phyloP scores from a whole-genome alignment of 768 basidiomycete genomes.

The Macrocybe gigantea region DNA sequence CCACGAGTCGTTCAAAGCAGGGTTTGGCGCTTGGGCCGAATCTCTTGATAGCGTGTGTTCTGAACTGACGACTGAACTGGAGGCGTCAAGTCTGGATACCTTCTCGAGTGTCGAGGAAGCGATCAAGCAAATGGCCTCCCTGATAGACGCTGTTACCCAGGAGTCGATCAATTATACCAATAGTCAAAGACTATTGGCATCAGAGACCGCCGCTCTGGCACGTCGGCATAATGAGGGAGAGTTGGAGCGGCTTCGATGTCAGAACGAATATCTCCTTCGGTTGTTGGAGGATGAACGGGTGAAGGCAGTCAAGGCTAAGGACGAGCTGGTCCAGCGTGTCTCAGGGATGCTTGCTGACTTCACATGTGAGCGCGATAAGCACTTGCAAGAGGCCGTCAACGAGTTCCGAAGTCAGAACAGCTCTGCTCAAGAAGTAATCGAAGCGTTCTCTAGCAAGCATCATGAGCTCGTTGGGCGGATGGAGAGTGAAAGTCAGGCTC shows the following conservation, averaged over 20 bases:
- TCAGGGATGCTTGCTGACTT: constrained; percentile 69
- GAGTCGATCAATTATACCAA: constrained; percentile 55
- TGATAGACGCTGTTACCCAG: constrained; percentile 54
- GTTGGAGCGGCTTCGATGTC: constrained; percentile 56
- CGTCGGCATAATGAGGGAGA: constrained; percentile 28
- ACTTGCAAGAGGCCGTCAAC: constrained; percentile 52
- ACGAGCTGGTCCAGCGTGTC: constrained; percentile 71
- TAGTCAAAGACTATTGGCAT: constrained; percentile 42
- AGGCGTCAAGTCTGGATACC: constrained; percentile 34
- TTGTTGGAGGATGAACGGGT: constrained; percentile 62
- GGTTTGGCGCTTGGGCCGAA: constrained; percentile 52
- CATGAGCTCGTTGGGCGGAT: constrained; percentile 36
- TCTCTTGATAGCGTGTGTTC: constrained; percentile 44
- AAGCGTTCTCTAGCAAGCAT: constrained; percentile 43
- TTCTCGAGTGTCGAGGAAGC: constrained; percentile 52
- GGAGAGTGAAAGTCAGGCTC: constrained; percentile 33
- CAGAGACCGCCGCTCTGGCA: constrained; percentile 26
- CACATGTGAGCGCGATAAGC: constrained; percentile 59
- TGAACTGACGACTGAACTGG: constrained; percentile 40
- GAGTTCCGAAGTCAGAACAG: constrained; percentile 50
- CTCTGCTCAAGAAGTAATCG: constrained; percentile 46
- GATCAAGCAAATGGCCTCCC: constrained; percentile 48
- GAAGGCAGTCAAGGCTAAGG: constrained; percentile 62
- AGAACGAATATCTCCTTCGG: constrained; percentile 59
- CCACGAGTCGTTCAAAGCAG: constrained; percentile 44